Evolutionary conservation across 306 rosid genomes (phyloP).

Genomic region (Cercis canadensis): DNA sequence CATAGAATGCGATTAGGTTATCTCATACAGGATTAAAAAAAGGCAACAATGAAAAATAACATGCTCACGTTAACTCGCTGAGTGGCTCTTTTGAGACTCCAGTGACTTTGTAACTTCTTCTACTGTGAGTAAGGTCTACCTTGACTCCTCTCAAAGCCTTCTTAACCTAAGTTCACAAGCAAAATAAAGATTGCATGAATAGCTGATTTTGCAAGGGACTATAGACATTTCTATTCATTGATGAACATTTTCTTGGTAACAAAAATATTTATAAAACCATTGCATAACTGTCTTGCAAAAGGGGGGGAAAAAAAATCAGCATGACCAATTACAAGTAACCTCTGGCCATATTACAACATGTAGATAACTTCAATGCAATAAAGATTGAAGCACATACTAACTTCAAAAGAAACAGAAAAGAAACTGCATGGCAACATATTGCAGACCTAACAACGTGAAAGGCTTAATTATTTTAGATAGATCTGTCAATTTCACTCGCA

Average conservation of each 20-base stretch:
- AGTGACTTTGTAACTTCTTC: slow-evolving; percentile 44
- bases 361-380: too few relatives aligned
- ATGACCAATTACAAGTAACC: too few relatives aligned
- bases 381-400: too few relatives aligned
- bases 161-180: slow-evolving; percentile 48
- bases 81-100: slow-evolving; percentile 58
- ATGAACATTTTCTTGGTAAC: background rate
- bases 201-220: background rate
- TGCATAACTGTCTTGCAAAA: too few relatives aligned
- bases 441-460: too few relatives aligned
- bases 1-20: background rate
- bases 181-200: background rate
- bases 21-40: background rate
- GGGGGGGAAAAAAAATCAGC: too few relatives aligned
- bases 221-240: background rate
- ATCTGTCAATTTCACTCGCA: background rate
- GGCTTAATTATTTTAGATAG: background rate
- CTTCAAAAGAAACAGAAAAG: too few relatives aligned
- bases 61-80: slow-evolving; percentile 55
- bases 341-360: too few relatives aligned
- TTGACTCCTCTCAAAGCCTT: slow-evolving; percentile 57
- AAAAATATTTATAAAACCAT: background rate
- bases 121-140: slow-evolving; percentile 38
- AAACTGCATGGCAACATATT: too few relatives aligned
- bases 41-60: background rate